phyloP scores from a whole-genome alignment of 2,329 filamentous ascomycete species.

The Colletotrichum lini region DNA sequence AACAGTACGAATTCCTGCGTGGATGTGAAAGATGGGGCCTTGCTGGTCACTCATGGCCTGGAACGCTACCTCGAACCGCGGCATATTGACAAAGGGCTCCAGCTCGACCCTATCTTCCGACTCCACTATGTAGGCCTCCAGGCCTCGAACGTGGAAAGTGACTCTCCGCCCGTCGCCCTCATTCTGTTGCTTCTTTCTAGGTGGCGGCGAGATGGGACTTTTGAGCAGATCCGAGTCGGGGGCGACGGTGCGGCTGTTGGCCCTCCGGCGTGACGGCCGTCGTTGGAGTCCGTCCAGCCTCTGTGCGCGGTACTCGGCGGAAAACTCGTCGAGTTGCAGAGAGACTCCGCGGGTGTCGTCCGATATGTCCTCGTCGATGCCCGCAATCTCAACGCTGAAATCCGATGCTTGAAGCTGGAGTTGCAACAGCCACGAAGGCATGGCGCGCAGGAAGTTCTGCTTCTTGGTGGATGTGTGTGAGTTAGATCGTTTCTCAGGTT shows the following conservation, averaged over 20 bases:
- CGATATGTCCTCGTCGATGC: constrained; percentile 87
- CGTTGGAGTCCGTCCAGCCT: constrained; percentile 76
- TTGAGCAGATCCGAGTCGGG: constrained; percentile 77
- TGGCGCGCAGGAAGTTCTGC: constrained; percentile 79
- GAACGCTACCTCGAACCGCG: constrained; percentile 88
- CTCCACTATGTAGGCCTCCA: constrained; percentile 94
- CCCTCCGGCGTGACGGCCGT: constrained; percentile 75
- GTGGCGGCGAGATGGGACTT: constrained; percentile 62
- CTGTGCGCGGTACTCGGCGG: constrained; percentile 89
- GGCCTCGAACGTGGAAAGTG: constrained; percentile 82
- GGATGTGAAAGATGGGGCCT: constrained; percentile 89
- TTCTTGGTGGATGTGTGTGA: constrained; percentile 62
- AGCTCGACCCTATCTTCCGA: constrained; percentile 85
- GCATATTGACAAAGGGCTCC: constrained; percentile 88
- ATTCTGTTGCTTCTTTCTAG: constrained; percentile 68
- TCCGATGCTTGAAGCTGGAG: constrained; percentile 89
- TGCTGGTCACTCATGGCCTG: constrained; percentile 89
- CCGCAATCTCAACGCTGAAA: constrained; percentile 91
- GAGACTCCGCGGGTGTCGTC: constrained; percentile 86
- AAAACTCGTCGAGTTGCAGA: constrained; percentile 89
- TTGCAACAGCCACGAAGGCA: constrained; percentile 88
- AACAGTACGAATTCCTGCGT: constrained; percentile 84
- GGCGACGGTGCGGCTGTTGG: constrained; percentile 79
- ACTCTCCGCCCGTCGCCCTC: constrained; percentile 84
- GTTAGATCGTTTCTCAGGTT: constrained; percentile 70